Evolutionary conservation across 495 filamentous ascomycete species (phyloP).

Genomic region (Aspergillus sclerotiicarbonarius): DNA sequence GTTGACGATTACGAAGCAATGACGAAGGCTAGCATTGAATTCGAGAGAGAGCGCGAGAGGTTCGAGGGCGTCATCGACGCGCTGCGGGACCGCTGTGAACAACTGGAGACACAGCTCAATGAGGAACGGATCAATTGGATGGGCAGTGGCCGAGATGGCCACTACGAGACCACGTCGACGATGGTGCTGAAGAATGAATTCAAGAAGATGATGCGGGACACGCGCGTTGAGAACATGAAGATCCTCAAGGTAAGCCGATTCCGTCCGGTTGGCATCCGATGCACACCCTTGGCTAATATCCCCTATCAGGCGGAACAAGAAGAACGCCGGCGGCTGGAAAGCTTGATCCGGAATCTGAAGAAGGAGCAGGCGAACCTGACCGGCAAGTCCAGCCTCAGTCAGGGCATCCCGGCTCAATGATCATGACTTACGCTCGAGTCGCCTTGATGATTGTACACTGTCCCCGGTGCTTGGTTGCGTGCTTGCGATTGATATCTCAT

Average conservation of each 20-base stretch:
- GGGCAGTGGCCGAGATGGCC: conserved; percentile 53
- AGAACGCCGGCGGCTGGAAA: conserved; percentile 65
- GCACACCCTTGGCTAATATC: conserved; percentile 14
- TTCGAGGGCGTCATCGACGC: conserved; percentile 72
- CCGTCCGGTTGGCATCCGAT: conserved; percentile 3
- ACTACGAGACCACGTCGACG: conserved; percentile 62
- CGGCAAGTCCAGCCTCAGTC: conserved; percentile 51
- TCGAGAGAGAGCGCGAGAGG: conserved; percentile 78
- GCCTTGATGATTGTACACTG: not conserved
- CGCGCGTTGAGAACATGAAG: conserved; percentile 67
- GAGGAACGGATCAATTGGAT: conserved; percentile 73
- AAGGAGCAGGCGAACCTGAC: conserved; percentile 51
- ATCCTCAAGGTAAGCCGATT: conserved; percentile 59
- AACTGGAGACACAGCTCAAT: conserved; percentile 62
- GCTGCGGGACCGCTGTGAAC: conserved; percentile 67
- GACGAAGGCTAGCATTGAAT: conserved; percentile 79
- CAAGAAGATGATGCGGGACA: conserved; percentile 89
- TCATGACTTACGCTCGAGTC: conserved; percentile 21
- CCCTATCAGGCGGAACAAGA: conserved; percentile 64
- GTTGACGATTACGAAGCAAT: conserved; percentile 83
- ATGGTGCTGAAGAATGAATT: conserved; percentile 78
- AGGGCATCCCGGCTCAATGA: conserved; percentile 48
- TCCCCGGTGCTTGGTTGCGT: conserved; percentile 12
- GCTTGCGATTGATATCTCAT: conserved; percentile 14
- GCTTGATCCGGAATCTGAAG: conserved; percentile 52